Conservation (phyloP, 441 rosid species). For the Erodium trifolium region DNA sequence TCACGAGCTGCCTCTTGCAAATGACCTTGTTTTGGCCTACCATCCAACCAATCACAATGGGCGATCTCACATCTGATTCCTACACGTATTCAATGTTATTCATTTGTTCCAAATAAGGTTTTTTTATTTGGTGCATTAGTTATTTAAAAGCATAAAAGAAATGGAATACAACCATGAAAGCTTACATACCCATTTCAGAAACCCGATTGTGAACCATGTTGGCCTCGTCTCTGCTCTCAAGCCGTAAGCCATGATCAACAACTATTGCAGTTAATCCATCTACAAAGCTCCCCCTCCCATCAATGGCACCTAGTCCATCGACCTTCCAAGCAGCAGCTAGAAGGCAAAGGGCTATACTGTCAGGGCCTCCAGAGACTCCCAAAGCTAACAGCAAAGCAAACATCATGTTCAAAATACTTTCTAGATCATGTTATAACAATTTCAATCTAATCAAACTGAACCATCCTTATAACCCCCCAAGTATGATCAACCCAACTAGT, state of each 20-base stretch:
- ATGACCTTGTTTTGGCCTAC: slow-evolving; percentile 80
- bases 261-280: slow-evolving; percentile 74
- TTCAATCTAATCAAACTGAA: not conserved
- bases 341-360: slow-evolving; percentile 83
- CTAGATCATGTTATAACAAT: not conserved
- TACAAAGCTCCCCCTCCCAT: slow-evolving; percentile 35
- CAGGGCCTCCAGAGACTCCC: slow-evolving; percentile 96
- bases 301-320: slow-evolving; percentile 29
- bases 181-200: slow-evolving; percentile 60
- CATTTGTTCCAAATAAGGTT: slow-evolving; percentile 14
- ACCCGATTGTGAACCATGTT: slow-evolving; percentile 44
- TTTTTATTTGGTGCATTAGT: slow-evolving; percentile 3
- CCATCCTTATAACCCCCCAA: not conserved
- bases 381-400: slow-evolving; percentile 39
- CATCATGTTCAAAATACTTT: slow-evolving; percentile 10
- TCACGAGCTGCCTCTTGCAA: slow-evolving; percentile 88
- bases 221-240: slow-evolving; percentile 76
- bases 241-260: slow-evolving; percentile 85
- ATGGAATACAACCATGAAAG: not conserved
- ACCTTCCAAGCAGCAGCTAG: slow-evolving; percentile 79
- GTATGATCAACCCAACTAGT: not conserved
- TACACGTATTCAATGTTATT: slow-evolving; percentile 37
- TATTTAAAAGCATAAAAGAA: slow-evolving; percentile 15
- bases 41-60: slow-evolving; percentile 64
- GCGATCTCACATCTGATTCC: slow-evolving; percentile 90